These are phyloP conservation scores for Bondarzewia mesenterica DNA, from an alignment of 1,284 basidiomycete genomes.

Conservation along the genomic window DNA sequence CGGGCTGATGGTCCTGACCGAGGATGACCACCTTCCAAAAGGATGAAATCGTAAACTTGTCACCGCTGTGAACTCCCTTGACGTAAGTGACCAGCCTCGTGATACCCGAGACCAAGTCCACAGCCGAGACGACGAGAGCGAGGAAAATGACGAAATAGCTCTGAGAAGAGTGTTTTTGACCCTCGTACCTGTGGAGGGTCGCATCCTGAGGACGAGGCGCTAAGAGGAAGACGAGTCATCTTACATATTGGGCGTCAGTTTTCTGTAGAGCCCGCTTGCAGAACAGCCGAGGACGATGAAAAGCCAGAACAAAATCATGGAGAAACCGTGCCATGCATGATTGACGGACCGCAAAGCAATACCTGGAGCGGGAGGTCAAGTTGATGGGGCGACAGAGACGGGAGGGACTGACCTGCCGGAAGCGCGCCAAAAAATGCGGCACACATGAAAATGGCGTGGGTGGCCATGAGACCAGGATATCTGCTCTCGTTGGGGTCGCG, in stretches of 20 bases:
- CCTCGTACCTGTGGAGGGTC: constrained; percentile 50
- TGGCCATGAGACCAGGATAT: constrained; percentile 56
- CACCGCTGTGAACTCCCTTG: constrained; percentile 24
- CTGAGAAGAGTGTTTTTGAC: constrained; percentile 51
- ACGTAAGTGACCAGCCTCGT: constrained; percentile 42
- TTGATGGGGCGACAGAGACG: neutral
- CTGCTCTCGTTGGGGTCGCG: constrained; percentile 33
- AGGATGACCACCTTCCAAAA: constrained; percentile 54
- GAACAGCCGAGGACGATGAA: constrained; percentile 51
- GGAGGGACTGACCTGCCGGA: constrained; percentile 52
- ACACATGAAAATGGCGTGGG: constrained; percentile 62
- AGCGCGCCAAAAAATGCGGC: constrained; percentile 71
- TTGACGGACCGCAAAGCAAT: constrained; percentile 69
- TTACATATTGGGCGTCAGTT: constrained; percentile 74
- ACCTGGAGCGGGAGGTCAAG: too few species aligned
- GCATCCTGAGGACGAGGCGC: neutral
- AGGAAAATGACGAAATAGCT: constrained; percentile 56
- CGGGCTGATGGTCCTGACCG: constrained; percentile 29
- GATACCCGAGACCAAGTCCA: constrained; percentile 46
- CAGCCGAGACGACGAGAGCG: constrained; percentile 44
- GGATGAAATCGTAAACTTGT: constrained; percentile 34
- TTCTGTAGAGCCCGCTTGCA: constrained; percentile 58
- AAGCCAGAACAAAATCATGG: constrained; percentile 50
- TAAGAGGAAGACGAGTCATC: constrained; percentile 18
- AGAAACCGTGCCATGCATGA: constrained; percentile 50